Conservation (phyloP, 148 eudicot species). For the Dysphania ambrosioides region DNA sequence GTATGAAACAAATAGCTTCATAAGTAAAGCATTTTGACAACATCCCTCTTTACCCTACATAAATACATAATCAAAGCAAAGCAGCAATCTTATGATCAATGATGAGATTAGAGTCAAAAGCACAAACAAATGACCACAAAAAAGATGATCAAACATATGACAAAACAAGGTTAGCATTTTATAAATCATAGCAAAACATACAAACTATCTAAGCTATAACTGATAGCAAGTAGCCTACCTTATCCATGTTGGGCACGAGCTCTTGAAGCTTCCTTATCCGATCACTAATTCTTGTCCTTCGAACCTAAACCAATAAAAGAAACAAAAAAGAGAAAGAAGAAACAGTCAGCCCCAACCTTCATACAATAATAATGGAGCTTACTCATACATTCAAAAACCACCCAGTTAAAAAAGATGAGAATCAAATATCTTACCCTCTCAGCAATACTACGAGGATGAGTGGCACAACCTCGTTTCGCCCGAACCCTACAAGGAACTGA, state of each 20-base stretch:
- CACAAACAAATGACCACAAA: neutral
- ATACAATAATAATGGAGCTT: neutral
- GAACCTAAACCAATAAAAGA: constrained; percentile 59
- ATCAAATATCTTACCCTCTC: constrained; percentile 59
- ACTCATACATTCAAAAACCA: neutral
- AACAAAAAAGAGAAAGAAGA: neutral
- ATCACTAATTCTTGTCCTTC: constrained; percentile 89
- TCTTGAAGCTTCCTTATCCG: constrained; percentile 94
- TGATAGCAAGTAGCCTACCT: constrained; percentile 38
- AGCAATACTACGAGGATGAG: constrained; percentile 98
- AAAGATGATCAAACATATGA: neutral
- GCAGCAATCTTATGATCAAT: neutral
- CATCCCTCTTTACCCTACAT: neutral
- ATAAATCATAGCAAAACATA: neutral
- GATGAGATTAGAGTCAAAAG: neutral
- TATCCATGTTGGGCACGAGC: constrained; percentile 95
- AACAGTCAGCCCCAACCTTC: neutral
- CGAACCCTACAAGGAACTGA: constrained; percentile 84
- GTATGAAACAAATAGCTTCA: neutral
- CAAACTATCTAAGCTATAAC: neutral
- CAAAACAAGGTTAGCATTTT: neutral
- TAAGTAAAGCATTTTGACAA: neutral
- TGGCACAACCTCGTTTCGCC: constrained; percentile 98
- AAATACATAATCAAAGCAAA: neutral
- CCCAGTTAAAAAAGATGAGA: neutral